These are phyloP conservation scores for Puya raimondii DNA, from an alignment of 176 grass and related monocot species.

Conservation along the genomic window DNA sequence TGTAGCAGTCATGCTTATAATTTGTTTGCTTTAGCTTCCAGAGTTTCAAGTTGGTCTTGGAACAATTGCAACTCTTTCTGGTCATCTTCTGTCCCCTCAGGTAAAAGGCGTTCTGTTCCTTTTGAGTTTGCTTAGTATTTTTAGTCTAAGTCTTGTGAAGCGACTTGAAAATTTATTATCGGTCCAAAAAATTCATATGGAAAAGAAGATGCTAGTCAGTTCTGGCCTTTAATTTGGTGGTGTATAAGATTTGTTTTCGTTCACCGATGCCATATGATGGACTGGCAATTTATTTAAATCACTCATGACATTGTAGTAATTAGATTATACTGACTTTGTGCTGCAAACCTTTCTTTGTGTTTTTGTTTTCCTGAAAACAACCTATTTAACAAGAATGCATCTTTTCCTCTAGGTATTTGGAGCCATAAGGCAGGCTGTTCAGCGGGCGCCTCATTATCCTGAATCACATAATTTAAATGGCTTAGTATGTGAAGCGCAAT, in stretches of 20 bases:
- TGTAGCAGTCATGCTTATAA: conserved; percentile 22
- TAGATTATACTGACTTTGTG: neutral
- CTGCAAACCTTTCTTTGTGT: too few species aligned
- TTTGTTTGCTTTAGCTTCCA: conserved; percentile 45
- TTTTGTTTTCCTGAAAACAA: too few species aligned
- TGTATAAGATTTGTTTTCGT: neutral
- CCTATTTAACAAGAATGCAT: neutral
- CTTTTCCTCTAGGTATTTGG: conserved; percentile 49
- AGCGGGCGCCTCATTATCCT: conserved; percentile 53
- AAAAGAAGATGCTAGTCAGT: too few species aligned
- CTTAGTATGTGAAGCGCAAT: conserved; percentile 71
- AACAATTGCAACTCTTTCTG: conserved; percentile 54
- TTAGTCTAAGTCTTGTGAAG: too few species aligned
- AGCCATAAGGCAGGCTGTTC: conserved; percentile 86
- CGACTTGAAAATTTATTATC: too few species aligned
- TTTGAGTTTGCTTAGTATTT: neutral
- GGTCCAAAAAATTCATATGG: too few species aligned
- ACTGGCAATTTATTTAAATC: neutral
- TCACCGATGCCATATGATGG: neutral
- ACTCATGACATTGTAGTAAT: neutral
- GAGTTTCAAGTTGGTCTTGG: conserved; percentile 94
- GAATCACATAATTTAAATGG: conserved; percentile 90
- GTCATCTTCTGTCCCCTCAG: conserved; percentile 67
- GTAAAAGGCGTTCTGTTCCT: conserved; percentile 24
- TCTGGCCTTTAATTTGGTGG: neutral